Evolutionary conservation across 768 basidiomycete genomes (phyloP).

Genomic region (Pisolithus marmoratus): DNA sequence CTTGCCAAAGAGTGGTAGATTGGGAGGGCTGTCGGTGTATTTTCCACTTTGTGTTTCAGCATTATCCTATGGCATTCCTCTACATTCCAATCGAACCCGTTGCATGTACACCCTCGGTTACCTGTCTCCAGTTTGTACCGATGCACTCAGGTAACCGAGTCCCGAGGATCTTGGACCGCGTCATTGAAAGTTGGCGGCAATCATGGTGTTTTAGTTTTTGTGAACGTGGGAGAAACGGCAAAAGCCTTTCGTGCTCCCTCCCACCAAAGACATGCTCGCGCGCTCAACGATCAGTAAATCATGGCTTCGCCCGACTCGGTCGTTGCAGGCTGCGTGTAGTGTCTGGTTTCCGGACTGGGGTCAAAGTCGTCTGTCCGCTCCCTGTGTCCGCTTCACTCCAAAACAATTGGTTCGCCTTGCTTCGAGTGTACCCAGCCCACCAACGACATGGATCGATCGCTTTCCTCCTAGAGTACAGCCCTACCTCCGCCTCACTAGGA

Average conservation of each 20-base stretch:
- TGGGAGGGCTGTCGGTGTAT: slow-evolving; percentile 1
- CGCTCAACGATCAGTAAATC: too few species aligned
- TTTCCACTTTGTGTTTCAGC: slow-evolving; percentile 11
- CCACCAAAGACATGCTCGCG: too few species aligned
- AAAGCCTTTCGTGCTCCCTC: too few species aligned
- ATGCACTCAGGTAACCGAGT: slow-evolving; percentile 6
- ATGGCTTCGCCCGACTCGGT: too few species aligned
- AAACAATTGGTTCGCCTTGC: slow-evolving; percentile 1
- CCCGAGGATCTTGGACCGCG: too few species aligned
- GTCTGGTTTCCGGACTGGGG: too few species aligned
- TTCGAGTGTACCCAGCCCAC: slow-evolving; percentile 7
- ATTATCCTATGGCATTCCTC: slow-evolving; percentile 23
- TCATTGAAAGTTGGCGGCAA: too few species aligned
- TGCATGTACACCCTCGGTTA: slow-evolving; percentile 23
- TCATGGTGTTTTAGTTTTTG: too few species aligned
- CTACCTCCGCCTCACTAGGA: slow-evolving; percentile 79
- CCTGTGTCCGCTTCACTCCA: too few species aligned
- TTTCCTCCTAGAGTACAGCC: slow-evolving; percentile 59
- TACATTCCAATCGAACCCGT: slow-evolving; percentile 20
- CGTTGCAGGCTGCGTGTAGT: too few species aligned
- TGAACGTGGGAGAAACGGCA: too few species aligned
- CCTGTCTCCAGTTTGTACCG: slow-evolving; percentile 13
- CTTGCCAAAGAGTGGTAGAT: slow-evolving; percentile 86
- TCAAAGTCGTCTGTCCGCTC: too few species aligned
- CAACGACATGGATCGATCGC: slow-evolving; percentile 59